Percentiles rank a stretch among this genome's conserved stretches.
Conservation (phyloP, 192 early-diverging fungal species). For the Rhizoclosmatium globosum region DNA sequence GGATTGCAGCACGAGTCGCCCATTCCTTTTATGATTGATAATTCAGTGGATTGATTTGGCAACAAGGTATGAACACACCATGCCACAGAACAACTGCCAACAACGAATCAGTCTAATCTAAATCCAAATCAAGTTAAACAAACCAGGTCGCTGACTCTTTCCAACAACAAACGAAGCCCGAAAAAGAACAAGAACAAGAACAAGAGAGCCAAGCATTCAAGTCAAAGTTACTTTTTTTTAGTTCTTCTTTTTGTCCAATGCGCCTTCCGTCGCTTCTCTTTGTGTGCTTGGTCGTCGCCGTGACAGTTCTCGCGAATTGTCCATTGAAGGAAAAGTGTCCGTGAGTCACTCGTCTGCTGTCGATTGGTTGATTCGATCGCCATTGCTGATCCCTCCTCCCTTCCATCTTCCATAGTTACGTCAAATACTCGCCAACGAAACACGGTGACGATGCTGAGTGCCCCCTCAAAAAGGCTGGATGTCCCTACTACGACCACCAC, state of each 20-base stretch:
- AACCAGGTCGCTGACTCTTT: not conserved
- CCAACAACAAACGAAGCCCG: too few species aligned
- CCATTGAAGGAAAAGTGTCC: conserved; percentile 10
- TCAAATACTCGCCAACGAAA: not conserved
- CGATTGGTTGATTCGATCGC: not conserved
- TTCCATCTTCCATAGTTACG: not conserved
- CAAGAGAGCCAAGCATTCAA: too few species aligned
- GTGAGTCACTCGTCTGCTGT: not conserved
- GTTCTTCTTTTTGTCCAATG: not conserved
- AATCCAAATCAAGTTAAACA: not conserved
- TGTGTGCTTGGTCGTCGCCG: not conserved
- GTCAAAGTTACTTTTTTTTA: not conserved
- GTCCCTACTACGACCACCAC: conserved; percentile 29
- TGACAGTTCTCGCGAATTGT: not conserved
- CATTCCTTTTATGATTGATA: conserved; percentile 3
- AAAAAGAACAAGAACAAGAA: too few species aligned
- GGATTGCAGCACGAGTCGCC: conserved; percentile 61
- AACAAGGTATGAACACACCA: conserved; percentile 18
- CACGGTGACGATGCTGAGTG: conserved; percentile 7
- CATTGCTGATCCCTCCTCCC: too few species aligned
- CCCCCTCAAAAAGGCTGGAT: conserved; percentile 28
- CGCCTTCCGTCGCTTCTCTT: not conserved
- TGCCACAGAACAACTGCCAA: conserved; percentile 51
- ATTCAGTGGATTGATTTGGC: not conserved
- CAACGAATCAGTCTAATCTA: not conserved